Percentiles rank a stretch among this genome's conserved stretches.
These are phyloP conservation scores for Apiospora malaysiana DNA, from an alignment of 2,329 filamentous ascomycete species.

Conservation along the genomic window DNA sequence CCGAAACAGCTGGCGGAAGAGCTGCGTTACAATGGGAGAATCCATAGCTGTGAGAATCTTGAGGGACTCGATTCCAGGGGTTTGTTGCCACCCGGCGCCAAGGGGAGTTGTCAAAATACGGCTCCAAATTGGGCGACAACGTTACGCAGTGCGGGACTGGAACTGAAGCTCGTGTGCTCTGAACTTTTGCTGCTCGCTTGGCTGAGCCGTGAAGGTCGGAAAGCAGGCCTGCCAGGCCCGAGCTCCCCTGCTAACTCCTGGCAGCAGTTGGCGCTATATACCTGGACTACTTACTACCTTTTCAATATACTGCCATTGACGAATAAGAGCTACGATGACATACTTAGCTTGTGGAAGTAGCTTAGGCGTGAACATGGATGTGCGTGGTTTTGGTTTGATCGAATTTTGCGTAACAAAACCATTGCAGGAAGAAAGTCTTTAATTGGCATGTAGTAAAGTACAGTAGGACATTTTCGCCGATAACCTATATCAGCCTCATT, in stretches of 20 bases:
- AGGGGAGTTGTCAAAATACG: not conserved
- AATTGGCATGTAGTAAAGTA: not conserved
- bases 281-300: not conserved
- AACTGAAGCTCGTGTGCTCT: slow-evolving; percentile 11
- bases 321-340: slow-evolving; percentile 10
- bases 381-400: not conserved
- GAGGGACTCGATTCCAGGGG: not conserved
- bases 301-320: not conserved
- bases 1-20: slow-evolving; percentile 86
- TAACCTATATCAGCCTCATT: not conserved
- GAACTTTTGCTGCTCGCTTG: too few species aligned
- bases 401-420: not conserved
- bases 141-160: not conserved
- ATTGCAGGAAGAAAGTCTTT: slow-evolving; percentile 11
- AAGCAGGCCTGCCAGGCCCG: slow-evolving; percentile 1
- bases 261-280: slow-evolving; percentile 12
- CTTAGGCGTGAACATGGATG: not conserved
- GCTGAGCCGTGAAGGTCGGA: not conserved
- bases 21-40: slow-evolving; percentile 75
- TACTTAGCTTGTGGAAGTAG: not conserved
- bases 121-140: not conserved
- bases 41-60: slow-evolving; percentile 65
- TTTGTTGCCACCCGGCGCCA: not conserved
- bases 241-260: slow-evolving; percentile 11
- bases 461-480: not conserved